A percentile compares a stretch with the other conserved stretches of the same genome.
These are phyloP conservation scores for Aspergillus novofumigatus DNA, from an alignment of 2,329 filamentous ascomycete species.

Conservation along the genomic window DNA sequence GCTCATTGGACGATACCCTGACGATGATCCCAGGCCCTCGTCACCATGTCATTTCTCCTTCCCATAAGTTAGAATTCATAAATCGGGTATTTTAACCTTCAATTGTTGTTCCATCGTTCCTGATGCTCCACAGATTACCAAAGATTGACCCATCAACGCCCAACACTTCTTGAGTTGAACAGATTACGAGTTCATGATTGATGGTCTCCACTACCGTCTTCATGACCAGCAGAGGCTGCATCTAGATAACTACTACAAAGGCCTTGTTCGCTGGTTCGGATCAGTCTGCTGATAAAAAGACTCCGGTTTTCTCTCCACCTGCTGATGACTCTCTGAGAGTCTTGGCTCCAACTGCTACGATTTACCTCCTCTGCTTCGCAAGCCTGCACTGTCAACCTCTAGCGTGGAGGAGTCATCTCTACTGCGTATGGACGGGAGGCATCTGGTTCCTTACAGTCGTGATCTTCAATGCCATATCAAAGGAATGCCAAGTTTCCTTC, in stretches of 20 bases:
- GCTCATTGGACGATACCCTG: neutral
- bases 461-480: neutral
- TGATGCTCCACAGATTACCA: neutral
- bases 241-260: too few relatives aligned
- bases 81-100: neutral
- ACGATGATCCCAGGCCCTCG: neutral
- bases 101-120: neutral
- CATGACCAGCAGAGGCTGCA: neutral
- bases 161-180: neutral
- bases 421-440: neutral
- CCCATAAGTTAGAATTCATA: neutral
- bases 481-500: conserved; percentile 2
- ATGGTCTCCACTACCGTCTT: neutral
- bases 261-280: neutral
- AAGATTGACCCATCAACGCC: neutral
- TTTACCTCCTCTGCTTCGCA: neutral
- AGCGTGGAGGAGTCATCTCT: neutral
- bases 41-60: neutral
- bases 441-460: neutral
- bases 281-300: neutral
- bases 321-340: conserved; percentile 14
- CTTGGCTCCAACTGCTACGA: conserved; percentile 13
- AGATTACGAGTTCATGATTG: neutral
- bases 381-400: neutral
- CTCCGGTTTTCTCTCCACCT: conserved; percentile 5